phyloP scores from a whole-genome alignment of 177 flowering plant species.

The Tripterygium wilfordii region DNA sequence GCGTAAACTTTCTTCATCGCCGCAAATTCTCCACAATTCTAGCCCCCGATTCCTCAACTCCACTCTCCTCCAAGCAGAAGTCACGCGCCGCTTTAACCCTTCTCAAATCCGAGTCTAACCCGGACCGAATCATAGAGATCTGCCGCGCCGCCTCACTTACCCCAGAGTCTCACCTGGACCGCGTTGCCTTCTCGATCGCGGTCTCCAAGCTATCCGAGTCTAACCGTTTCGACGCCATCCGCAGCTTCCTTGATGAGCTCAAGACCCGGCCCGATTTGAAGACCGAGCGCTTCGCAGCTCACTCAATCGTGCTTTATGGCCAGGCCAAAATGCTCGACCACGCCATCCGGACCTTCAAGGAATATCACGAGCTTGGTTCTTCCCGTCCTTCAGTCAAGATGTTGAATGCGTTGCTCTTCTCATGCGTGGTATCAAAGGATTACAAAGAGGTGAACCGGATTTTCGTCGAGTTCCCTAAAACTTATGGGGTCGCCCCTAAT shows the following conservation, averaged over 20 bases:
- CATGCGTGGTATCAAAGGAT: slow-evolving; percentile 48
- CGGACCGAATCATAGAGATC: slow-evolving; percentile 61
- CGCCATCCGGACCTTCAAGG: slow-evolving; percentile 46
- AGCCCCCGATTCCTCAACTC: slow-evolving; percentile 37
- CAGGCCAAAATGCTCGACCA: slow-evolving; percentile 63
- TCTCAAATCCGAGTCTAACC: slow-evolving; percentile 61
- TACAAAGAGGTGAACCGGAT: slow-evolving; percentile 44
- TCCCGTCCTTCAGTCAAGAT: slow-evolving; percentile 34
- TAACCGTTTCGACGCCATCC: slow-evolving; percentile 35
- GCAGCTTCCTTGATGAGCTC: slow-evolving; percentile 41
- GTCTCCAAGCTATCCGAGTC: slow-evolving; percentile 46
- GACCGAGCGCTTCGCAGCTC: slow-evolving; percentile 44
- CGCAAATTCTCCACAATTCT: slow-evolving; percentile 40
- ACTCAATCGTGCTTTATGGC: slow-evolving; percentile 67
- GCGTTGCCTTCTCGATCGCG: slow-evolving; percentile 61
- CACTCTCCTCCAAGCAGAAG: slow-evolving; percentile 40
- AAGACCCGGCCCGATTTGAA: slow-evolving; percentile 56
- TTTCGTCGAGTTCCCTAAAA: slow-evolving; percentile 52
- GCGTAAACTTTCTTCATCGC: slow-evolving; percentile 13
- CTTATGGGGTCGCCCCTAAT: slow-evolving; percentile 47
- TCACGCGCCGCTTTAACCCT: slow-evolving; percentile 61
- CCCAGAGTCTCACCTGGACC: slow-evolving; percentile 61
- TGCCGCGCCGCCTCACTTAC: slow-evolving; percentile 76
- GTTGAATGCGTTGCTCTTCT: slow-evolving; percentile 55
- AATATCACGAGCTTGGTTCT: slow-evolving; percentile 25